Conservation (phyloP, 768 basidiomycete genomes). For the Dictyophora rubrovolvata region DNA sequence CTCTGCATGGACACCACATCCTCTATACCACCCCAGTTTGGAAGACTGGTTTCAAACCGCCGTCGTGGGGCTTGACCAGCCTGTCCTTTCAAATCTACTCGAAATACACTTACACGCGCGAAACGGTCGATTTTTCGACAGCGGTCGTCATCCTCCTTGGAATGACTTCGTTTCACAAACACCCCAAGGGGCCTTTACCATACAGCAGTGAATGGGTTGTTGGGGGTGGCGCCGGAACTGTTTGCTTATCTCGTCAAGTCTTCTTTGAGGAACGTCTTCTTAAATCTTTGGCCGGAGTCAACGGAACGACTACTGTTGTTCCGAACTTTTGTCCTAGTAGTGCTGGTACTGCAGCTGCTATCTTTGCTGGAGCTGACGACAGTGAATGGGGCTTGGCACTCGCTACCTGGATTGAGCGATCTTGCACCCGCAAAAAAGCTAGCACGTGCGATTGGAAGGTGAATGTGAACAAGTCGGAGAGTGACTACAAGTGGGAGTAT, state of each 20-base stretch:
- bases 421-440: slow-evolving; percentile 14
- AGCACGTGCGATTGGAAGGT: slow-evolving; percentile 14
- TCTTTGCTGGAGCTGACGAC: slow-evolving; percentile 6
- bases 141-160: not conserved
- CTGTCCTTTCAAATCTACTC: not conserved
- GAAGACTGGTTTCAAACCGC: not conserved
- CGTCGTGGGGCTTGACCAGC: not conserved
- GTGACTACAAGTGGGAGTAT: slow-evolving; percentile 19
- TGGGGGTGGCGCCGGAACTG: slow-evolving; percentile 12
- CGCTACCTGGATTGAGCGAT: slow-evolving; percentile 18
- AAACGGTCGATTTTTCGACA: not conserved
- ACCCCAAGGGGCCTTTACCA: not conserved
- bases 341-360: not conserved
- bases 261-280: slow-evolving; percentile 22
- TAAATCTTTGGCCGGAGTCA: slow-evolving; percentile 16
- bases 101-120: not conserved
- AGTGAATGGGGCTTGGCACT: slow-evolving; percentile 14
- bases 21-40: not conserved
- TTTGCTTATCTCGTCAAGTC: slow-evolving; percentile 17
- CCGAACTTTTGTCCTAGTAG: slow-evolving; percentile 11
- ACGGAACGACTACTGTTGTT: slow-evolving; percentile 20
- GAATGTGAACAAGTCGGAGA: not conserved
- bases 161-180: not conserved
- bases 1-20: not conserved
- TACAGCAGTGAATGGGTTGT: not conserved